Evolutionary conservation across 2,329 filamentous ascomycete genomes (phyloP), one percentile per base, ranked within the genome.

Genomic region (Domatiomyces catenatus): DNA sequence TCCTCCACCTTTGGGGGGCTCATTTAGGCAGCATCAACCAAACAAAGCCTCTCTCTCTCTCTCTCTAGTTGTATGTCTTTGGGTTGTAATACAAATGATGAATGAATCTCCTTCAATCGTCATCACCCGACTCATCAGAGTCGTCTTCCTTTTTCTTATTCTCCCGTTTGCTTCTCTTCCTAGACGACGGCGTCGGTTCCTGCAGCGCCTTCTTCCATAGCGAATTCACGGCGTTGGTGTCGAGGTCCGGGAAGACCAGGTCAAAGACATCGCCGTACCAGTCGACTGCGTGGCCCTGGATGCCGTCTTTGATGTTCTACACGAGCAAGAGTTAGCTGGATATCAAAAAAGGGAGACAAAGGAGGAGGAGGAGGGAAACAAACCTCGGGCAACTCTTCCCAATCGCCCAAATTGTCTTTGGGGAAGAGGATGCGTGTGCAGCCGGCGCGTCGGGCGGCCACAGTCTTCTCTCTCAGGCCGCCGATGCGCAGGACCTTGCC

Each of bases 221-320:
- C 39, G 74, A 77, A 66, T 85, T 92, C 54, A 84, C 87, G 54
- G 78, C 69, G 43, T 83, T 75, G 54, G 71, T 74, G 68, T 95
- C 85, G 17, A 96, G 68, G 56, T 84, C 73, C 39, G 86, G 81
- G 73, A 98, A 98, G 59, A 96, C 81, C 54, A 94, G 75, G 56
- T 90, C 78, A 66, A 95, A 96, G 48, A 98, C 86, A 58, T 98
- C 88, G 5, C 77, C 77, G 72, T 96, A 98, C 92, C 92, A 98
- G 62, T 78, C 81, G 17, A 90, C 90, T 0, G 92, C 84, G 59
- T 83, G 85, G 62, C 93, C 92, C 68, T 94, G 83, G 55, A 98
- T 86, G 58, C 88, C 89, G 63, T 94, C 79, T 71, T 96, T 98
- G 73, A 98, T 98, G 64, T 96, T 96, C 92, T 98, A 65, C 51